phyloP scores from a whole-genome alignment of 1,139 yeast species.

The Candida glucosophila region DNA sequence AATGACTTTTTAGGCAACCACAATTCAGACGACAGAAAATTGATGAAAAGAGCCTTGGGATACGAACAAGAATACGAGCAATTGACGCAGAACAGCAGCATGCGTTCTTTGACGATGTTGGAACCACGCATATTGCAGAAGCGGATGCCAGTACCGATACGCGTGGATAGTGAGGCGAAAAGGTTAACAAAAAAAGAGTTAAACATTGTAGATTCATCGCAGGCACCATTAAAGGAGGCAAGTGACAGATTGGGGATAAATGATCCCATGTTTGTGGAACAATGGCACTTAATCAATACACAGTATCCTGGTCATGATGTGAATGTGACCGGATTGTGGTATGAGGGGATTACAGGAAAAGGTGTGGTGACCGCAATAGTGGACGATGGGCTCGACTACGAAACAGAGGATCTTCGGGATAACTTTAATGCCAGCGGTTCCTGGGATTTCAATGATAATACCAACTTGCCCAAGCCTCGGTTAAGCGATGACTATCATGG shows the following conservation, averaged over 20 bases:
- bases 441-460: slow-evolving; percentile 85
- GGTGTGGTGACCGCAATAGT: slow-evolving; percentile 81
- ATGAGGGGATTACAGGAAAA: slow-evolving; percentile 69
- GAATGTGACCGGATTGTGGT: slow-evolving; percentile 84
- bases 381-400: slow-evolving; percentile 90
- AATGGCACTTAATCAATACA: slow-evolving; percentile 87
- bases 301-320: slow-evolving; percentile 72
- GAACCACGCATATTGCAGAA: slow-evolving; percentile 39
- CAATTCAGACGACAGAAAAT: slow-evolving; percentile 19
- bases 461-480: slow-evolving; percentile 69
- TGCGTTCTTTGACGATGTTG: slow-evolving; percentile 43
- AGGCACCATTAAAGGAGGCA: slow-evolving; percentile 31
- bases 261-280: slow-evolving; percentile 75
- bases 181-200: slow-evolving; percentile 7
- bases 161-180: slow-evolving; percentile 7
- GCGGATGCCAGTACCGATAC: slow-evolving; percentile 33
- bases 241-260: slow-evolving; percentile 51
- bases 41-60: slow-evolving; percentile 20
- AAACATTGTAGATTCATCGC: slow-evolving; percentile 38
- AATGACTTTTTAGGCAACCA: slow-evolving; percentile 28
- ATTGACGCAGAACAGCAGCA: slow-evolving; percentile 15
- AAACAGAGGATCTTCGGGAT: slow-evolving; percentile 59
- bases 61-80: slow-evolving; percentile 19
- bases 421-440: slow-evolving; percentile 72
- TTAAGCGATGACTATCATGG: slow-evolving; percentile 89